Evolutionary conservation across 1,139 yeast genomes (phyloP).

Genomic region (Wickerhamomyces sp.): DNA sequence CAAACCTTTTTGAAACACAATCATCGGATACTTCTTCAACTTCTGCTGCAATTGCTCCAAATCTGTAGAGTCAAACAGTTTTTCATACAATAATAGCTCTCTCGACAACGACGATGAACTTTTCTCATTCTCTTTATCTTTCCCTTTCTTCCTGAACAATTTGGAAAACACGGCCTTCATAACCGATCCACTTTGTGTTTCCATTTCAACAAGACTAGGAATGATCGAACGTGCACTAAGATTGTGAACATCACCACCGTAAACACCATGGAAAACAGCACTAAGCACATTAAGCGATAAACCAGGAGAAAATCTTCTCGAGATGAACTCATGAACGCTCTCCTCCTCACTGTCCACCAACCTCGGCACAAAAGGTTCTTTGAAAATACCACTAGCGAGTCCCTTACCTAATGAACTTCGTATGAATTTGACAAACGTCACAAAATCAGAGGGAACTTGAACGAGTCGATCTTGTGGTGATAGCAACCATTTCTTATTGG

Average conservation of each 20-base stretch:
- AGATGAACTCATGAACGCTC: conserved; percentile 59
- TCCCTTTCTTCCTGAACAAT: conserved; percentile 9
- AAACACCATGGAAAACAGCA: conserved; percentile 84
- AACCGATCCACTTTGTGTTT: conserved; percentile 57
- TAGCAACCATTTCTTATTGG: conserved; percentile 58
- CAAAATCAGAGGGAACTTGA: conserved; percentile 48
- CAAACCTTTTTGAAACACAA: conserved; percentile 49
- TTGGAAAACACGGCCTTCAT: conserved; percentile 32
- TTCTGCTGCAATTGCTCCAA: conserved; percentile 30
- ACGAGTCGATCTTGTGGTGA: conserved; percentile 36
- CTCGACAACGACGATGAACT: conserved; percentile 17
- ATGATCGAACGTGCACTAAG: conserved; percentile 62
- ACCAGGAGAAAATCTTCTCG: conserved; percentile 61
- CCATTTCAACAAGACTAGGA: conserved; percentile 48
- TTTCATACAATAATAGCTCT: conserved; percentile 8
- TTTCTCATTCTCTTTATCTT: too few species aligned
- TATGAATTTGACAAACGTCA: conserved; percentile 37
- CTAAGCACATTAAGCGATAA: conserved; percentile 65
- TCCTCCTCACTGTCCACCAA: conserved; percentile 47
- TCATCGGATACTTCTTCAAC: conserved; percentile 46
- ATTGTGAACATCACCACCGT: conserved; percentile 74
- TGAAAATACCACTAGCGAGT: conserved; percentile 28
- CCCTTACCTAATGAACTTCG: conserved; percentile 42
- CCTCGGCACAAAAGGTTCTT: conserved; percentile 29
- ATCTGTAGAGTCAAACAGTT: conserved; percentile 16